Conservation (phyloP, 108 stramenopile genomes). For the Fragilaria radians region DNA sequence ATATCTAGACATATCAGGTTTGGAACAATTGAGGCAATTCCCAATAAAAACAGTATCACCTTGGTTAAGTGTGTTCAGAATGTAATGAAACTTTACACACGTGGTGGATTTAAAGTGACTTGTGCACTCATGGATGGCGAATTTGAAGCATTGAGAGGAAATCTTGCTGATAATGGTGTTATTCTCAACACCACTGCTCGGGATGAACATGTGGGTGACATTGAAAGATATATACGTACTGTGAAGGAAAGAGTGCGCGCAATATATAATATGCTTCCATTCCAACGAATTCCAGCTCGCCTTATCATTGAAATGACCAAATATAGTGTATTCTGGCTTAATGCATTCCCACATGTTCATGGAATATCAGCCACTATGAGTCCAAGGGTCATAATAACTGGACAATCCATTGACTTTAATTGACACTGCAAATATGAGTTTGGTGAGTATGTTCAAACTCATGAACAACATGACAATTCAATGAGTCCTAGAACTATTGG, state of each 20-base stretch:
- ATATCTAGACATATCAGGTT: too few relatives aligned
- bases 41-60: too few relatives aligned
- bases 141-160: not conserved
- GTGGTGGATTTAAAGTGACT: not conserved
- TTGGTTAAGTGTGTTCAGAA: too few relatives aligned
- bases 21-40: too few relatives aligned
- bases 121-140: not conserved
- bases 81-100: not conserved
- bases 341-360: not conserved
- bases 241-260: not conserved
- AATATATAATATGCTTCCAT: not conserved
- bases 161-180: not conserved
- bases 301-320: conserved; percentile 22
- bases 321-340: conserved; percentile 19
- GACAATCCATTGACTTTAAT: conserved; percentile 2
- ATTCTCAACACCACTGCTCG: conserved; percentile 12
- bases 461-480: conserved; percentile 22
- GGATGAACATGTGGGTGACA: conserved; percentile 12
- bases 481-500: conserved; percentile 14
- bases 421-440: conserved; percentile 18
- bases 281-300: not conserved
- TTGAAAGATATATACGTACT: not conserved
- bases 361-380: conserved; percentile 12
- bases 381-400: conserved; percentile 9
- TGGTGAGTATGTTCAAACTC: conserved; percentile 25